Percentiles rank a stretch among this genome's conserved stretches.
These are phyloP conservation scores for Penicillium subrubescens DNA, from an alignment of 495 filamentous ascomycete species.

Conservation along the genomic window DNA sequence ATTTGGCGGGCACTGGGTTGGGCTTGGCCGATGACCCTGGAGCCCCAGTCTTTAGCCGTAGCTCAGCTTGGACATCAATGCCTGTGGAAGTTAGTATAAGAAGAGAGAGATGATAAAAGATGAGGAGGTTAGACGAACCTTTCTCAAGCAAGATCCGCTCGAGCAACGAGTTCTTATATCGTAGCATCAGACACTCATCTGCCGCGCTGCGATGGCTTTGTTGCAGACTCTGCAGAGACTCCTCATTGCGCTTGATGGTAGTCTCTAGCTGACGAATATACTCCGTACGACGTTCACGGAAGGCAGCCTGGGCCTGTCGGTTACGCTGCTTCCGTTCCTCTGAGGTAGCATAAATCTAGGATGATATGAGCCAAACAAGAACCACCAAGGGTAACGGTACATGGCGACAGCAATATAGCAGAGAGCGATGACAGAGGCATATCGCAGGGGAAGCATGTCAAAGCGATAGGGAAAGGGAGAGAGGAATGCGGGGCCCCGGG, in stretches of 20 bases:
- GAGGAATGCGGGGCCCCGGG: constrained; percentile 40
- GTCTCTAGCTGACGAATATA: constrained; percentile 99
- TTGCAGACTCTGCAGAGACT: constrained; percentile 85
- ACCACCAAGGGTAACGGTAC: background rate
- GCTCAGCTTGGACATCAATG: constrained; percentile 95
- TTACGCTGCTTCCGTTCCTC: constrained; percentile 98
- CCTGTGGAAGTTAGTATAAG: constrained; percentile 51
- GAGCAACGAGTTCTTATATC: constrained; percentile 96
- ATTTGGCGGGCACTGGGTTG: constrained; percentile 48
- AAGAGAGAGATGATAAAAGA: background rate
- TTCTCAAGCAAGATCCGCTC: constrained; percentile 96
- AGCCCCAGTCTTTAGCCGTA: constrained; percentile 80
- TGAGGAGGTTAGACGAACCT: constrained; percentile 51
- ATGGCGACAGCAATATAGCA: background rate
- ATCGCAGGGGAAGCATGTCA: background rate
- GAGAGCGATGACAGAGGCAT: background rate
- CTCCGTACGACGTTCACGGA: constrained; percentile 93
- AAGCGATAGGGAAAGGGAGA: constrained; percentile 8
- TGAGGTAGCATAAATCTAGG: constrained; percentile 94
- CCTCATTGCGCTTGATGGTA: constrained; percentile 96
- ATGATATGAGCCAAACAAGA: constrained; percentile 6
- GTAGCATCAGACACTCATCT: constrained; percentile 96
- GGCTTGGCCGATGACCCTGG: constrained; percentile 63
- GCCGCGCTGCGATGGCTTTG: constrained; percentile 92
- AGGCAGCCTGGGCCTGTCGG: constrained; percentile 94